phyloP scores from a whole-genome alignment of 805 yeast genomes.

The Candida endomychidarum region DNA sequence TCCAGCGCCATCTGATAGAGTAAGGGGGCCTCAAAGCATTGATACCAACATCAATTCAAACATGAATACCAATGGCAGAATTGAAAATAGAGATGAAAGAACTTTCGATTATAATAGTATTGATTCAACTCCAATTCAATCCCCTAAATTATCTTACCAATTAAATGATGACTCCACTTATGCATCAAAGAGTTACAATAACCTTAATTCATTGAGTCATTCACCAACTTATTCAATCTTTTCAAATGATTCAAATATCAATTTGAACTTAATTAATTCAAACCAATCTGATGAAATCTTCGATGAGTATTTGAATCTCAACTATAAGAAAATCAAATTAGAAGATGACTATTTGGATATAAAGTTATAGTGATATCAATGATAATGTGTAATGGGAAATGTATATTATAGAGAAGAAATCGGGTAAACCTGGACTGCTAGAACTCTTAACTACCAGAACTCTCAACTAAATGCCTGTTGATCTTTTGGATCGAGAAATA shows the following conservation, averaged over 20 bases:
- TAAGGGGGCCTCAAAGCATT: no score
- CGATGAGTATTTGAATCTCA: conserved; percentile 14
- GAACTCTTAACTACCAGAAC: no score
- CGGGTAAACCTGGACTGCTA: no score
- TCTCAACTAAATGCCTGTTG: no score
- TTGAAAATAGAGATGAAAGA: background rate
- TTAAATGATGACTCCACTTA: background rate
- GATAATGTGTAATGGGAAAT: conserved; percentile 12
- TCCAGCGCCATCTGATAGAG: no score
- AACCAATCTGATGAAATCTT: conserved; percentile 13
- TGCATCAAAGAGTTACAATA: background rate
- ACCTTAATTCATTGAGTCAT: conserved; percentile 12
- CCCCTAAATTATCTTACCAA: conserved; percentile 6
- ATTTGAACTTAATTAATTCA: conserved; percentile 14
- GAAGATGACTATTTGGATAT: conserved; percentile 10
- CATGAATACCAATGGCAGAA: background rate
- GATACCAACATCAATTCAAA: background rate
- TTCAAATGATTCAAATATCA: conserved; percentile 13
- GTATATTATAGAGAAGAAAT: conserved; percentile 12
- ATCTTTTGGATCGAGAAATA: no score
- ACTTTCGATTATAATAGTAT: conserved; percentile 4
- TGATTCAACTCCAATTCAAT: conserved; percentile 11
- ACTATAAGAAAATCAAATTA: conserved; percentile 9
- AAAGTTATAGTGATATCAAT: conserved; percentile 4
- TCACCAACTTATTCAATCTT: conserved; percentile 17